Evolutionary conservation across 345 rosid genomes (phyloP), one percentile per base, ranked within the genome.

Genomic region (Xanthoceras sorbifolium): DNA sequence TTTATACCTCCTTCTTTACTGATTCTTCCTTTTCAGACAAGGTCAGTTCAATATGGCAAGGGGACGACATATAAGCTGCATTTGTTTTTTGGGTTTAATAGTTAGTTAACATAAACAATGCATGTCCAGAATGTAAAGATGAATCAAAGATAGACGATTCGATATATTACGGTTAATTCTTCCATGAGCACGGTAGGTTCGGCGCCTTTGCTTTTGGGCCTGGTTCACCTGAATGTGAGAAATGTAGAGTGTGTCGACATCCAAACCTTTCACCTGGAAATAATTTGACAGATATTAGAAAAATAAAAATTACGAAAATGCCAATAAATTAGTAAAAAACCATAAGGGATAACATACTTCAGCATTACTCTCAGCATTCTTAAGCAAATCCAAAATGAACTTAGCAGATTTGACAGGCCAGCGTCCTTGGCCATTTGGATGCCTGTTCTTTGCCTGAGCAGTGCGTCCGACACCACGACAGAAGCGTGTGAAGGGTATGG

Each of bases 401-500:
- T 80, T 85, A 20, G 98, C 97, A 76, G 99, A 96, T 72, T 96
- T 96, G 0, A 84, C 93, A 0, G 99, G 98, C 98, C 99, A 96
- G 23, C 98, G 93, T 67, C 98, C 99, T 76, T 96, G 98, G 32
- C 99, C 99, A 76, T 96, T 96, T 1, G 97, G 89, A 72, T 94
- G 98, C 82, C 98, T 89, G 86, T 90, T 94, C 86, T 97, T 97
- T 31, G 98, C 99, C 85, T 97, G 99, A 64, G 99, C 99, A 84
- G 99, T 97, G n/a, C 98, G 87, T n/a, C 98, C 99, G 5, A 97
- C 97, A 57, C 98, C 99, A 76, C 98, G 42, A 25, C 98, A 97
- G 83, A 89, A 97, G 9, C 97, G 94, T 8, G 95, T 82, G 91
- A 97, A 97, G n/a, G 99, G 99, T n/a, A 97, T 92, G 12, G 99